phyloP scores from a whole-genome alignment of 202 grass and related monocot genomes.

The Hordeum pubiflorum region DNA sequence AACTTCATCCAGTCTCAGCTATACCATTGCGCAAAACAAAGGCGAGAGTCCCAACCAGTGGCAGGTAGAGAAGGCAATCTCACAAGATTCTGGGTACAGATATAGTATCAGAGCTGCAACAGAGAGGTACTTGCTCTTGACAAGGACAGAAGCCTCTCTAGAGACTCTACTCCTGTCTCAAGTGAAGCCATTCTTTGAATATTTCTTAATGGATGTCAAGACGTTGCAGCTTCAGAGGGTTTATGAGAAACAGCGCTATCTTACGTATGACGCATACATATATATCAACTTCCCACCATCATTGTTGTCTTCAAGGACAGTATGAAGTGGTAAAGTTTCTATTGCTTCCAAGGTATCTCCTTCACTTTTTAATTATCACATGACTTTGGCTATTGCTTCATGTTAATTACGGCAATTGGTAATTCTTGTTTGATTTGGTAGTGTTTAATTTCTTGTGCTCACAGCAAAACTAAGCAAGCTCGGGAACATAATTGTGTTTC shows the following conservation, averaged over 20 bases:
- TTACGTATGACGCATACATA: not conserved
- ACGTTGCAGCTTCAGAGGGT: constrained; percentile 7
- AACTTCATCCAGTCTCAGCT: not conserved
- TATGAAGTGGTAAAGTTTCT: constrained; percentile 16
- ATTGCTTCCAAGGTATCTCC: not conserved
- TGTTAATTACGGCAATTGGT: too few species aligned
- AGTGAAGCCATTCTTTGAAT: not conserved
- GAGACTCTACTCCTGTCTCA: too few species aligned
- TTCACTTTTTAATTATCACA: not conserved
- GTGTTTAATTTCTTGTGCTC: too few species aligned
- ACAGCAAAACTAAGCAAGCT: too few species aligned
- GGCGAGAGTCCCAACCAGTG: not conserved
- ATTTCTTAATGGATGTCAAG: constrained; percentile 15
- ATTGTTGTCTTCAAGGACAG: not conserved
- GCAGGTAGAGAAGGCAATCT: constrained; percentile 24
- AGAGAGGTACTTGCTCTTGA: constrained; percentile 23
- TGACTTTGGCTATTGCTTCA: too few species aligned
- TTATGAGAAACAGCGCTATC: not conserved
- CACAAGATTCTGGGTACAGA: constrained; percentile 1
- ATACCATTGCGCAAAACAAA: not conserved
- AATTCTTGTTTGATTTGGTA: too few species aligned
- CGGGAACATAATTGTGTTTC: too few species aligned
- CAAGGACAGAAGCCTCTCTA: not conserved
- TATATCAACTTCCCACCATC: constrained; percentile 30
- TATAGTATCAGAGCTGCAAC: not conserved